Conservation (phyloP, 2,329 filamentous ascomycete genomes). For the Madurella mycetomatis region DNA sequence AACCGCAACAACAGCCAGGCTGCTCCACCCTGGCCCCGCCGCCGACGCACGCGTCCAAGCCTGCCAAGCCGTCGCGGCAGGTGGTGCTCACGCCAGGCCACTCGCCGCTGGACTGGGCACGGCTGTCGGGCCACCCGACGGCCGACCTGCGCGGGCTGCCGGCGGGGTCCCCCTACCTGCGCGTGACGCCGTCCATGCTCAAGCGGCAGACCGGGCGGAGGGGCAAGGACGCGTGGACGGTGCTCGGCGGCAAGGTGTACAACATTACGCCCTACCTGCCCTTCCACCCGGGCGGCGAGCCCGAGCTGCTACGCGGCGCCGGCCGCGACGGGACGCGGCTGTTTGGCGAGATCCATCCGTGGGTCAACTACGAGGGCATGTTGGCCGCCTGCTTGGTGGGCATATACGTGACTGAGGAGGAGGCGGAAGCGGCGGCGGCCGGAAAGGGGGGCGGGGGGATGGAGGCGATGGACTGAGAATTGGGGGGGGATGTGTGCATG, state of each 20-base stretch:
- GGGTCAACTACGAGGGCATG: constrained; percentile 72
- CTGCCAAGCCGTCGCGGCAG: constrained; percentile 58
- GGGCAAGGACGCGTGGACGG: constrained; percentile 86
- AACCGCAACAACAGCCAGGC: constrained; percentile 9
- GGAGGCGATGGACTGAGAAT: constrained; percentile 38
- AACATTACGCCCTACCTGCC: constrained; percentile 86
- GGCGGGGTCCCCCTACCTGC: constrained; percentile 51
- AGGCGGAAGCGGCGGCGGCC: constrained; percentile 29
- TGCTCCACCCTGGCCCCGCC: constrained; percentile 45
- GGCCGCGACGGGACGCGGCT: constrained; percentile 58
- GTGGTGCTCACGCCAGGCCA: constrained; percentile 84
- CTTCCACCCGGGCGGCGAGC: constrained; percentile 84
- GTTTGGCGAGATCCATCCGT: constrained; percentile 64
- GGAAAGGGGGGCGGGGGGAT: constrained; percentile 57
- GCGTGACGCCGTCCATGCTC: constrained; percentile 79
- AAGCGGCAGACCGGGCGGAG: constrained; percentile 75
- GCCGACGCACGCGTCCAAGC: constrained; percentile 48
- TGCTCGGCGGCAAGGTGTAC: constrained; percentile 84
- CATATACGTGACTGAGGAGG: constrained; percentile 56
- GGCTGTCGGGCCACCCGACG: constrained; percentile 58
- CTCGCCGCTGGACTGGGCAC: constrained; percentile 94
- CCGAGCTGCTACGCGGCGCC: constrained; percentile 63
- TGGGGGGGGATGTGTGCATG: background rate
- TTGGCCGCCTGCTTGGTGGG: constrained; percentile 59
- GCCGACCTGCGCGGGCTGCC: constrained; percentile 61